These are phyloP conservation scores for Butyriboletus regius DNA, from an alignment of 1,284 basidiomycete genomes.

Conservation along the genomic window DNA sequence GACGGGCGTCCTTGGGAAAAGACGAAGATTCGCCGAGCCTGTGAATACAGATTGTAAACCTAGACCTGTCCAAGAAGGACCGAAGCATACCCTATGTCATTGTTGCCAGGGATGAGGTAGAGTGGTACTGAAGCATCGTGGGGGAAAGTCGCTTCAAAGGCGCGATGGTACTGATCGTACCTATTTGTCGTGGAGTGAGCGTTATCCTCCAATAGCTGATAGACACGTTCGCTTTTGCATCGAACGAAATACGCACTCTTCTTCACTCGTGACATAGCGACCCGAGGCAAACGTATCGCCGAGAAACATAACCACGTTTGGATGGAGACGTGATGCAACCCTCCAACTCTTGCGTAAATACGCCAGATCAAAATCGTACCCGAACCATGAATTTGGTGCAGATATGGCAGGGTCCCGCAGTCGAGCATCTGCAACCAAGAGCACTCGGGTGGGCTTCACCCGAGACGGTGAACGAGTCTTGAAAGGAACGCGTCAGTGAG, in stretches of 20 bases:
- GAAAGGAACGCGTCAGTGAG: conserved; percentile 12
- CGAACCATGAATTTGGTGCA: conserved; percentile 46
- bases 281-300: conserved; percentile 87
- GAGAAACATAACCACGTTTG: conserved; percentile 72
- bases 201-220: background rate
- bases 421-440: conserved; percentile 78
- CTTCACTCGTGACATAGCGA: conserved; percentile 53
- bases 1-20: conserved; percentile 55
- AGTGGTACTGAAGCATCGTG: conserved; percentile 37
- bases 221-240: background rate
- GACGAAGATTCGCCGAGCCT: conserved; percentile 53
- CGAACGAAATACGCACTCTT: conserved; percentile 68
- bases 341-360: conserved; percentile 80
- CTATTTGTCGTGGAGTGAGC: conserved; percentile 33
- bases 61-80: background rate
- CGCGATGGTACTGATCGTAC: conserved; percentile 58
- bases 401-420: conserved; percentile 61
- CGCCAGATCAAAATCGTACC: conserved; percentile 38
- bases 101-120: conserved; percentile 81
- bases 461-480: conserved; percentile 6
- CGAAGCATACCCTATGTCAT: conserved; percentile 65
- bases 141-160: conserved; percentile 65
- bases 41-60: background rate
- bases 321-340: conserved; percentile 52
- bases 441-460: conserved; percentile 53